Conservation (phyloP, 345 rosid genomes). For the Gossypium bickii region DNA sequence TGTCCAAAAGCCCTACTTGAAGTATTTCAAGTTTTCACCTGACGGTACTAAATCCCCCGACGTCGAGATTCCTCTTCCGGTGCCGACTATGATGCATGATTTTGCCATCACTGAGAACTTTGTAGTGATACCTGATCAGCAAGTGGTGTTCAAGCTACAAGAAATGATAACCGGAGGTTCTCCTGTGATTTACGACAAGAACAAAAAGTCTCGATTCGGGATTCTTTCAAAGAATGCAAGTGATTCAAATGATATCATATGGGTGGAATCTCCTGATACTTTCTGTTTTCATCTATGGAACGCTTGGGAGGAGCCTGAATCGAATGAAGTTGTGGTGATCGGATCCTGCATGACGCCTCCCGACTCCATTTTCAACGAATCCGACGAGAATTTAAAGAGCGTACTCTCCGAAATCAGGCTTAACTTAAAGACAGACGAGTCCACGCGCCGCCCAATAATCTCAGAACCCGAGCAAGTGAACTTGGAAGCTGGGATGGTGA, state of each 20-base stretch:
- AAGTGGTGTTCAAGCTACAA: constrained; percentile 78
- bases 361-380: constrained; percentile 96
- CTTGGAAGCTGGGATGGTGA: constrained; percentile 98
- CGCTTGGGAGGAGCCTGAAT: constrained; percentile 89
- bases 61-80: constrained; percentile 60
- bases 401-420: constrained; percentile 83
- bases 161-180: constrained; percentile 91
- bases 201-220: constrained; percentile 71
- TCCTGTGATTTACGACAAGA: constrained; percentile 79
- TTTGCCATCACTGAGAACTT: constrained; percentile 82
- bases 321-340: constrained; percentile 77
- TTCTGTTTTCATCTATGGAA: constrained; percentile 96
- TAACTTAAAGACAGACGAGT: constrained; percentile 70
- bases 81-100: constrained; percentile 95
- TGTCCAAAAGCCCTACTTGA: constrained; percentile 68
- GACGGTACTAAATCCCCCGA: constrained; percentile 70
- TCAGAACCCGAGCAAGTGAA: constrained; percentile 59
- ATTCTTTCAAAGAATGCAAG: constrained; percentile 54
- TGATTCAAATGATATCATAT: constrained; percentile 51
- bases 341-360: constrained; percentile 98
- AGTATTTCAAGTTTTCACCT: constrained; percentile 62
- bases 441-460: constrained; percentile 63
- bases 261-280: constrained; percentile 78
- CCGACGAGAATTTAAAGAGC: constrained; percentile 68
- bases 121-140: constrained; percentile 88